Evolutionary conservation across 2,329 filamentous ascomycete species (phyloP), one percentile per base, ranked within the genome.

Genomic region (Ophiostoma pallidulum): DNA sequence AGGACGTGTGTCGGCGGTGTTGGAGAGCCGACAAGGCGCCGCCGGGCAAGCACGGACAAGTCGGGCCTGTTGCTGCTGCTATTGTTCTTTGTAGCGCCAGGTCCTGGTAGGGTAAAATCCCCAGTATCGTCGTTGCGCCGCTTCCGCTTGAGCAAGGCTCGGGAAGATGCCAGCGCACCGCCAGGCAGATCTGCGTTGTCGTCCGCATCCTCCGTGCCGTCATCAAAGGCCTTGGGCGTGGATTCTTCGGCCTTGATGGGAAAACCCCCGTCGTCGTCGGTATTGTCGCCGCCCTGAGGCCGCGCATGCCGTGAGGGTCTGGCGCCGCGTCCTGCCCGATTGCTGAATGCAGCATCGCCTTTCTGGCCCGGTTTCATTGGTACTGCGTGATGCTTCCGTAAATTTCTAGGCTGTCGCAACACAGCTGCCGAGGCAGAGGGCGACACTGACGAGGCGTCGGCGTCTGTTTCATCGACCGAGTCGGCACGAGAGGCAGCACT

Each of bases 1-100:
- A 86, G 70, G 5, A 90, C 84, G 49, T 86, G 76, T 8, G 77
- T 78, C 19, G 79, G 77, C 24, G 82, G 79, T 52, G 48, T 71
- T 58, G 63, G 73, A 61, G 49, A 68, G 58, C 49, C 74, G 52
- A 48, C 50, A 3, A 47, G 48, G 16, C 18, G 52, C 14, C 35
- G 49, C 28, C 41, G 46, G 5, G 48, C 47, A 4, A 38, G 18
- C n/a, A 70, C 50, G 69, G 65, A 53, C 70, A 71, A 52, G 71
- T 69, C 20, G 63, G 68, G 14, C 63, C 65, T 47, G 10, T n/a
- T n/a, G n/a, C n/a, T n/a, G n/a, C n/a, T n/a, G n/a, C n/a, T n/a
- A n/a, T n/a, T n/a, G n/a, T n/a, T n/a, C n/a, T n/a, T n/a, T n/a
- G n/a, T n/a, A n/a, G n/a, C n/a, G n/a, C n/a, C n/a, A n/a, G n/a